Base-by-base conservation (phyloP, 495 filamentous ascomycete species). In the Penicillium ochrochloron region DNA sequence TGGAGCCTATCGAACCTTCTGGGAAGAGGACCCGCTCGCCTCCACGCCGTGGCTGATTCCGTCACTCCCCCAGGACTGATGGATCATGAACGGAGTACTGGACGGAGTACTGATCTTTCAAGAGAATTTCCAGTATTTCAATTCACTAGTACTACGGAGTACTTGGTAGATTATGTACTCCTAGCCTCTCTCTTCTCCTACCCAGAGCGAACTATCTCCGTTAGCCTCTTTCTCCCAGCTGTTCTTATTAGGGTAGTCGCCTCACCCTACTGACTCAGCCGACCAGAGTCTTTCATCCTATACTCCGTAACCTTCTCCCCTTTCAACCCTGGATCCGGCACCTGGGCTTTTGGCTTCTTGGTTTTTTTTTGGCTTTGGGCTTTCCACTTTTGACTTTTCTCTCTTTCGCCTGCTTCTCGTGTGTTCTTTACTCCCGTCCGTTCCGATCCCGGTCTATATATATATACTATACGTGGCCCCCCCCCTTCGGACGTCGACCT, bases 401-500 rank as follows among this genome's bases (percentile, higher is more conserved):
- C 21, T 51, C 48, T 29, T 51, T 51, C n/a, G 51, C 51, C 51
- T 54, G 51, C 27, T 42, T 60, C 42, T 60, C 29, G 57, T 41
- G 37, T 17, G 12, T 60, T 51, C 57, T 34, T 53, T 62, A 53
- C 62, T 73, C 70, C 71, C 73, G 64, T 66, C 64, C 53, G 51
- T 71, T 75, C 67, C 73, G 71, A 64, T 64, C 54, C 57, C 41
- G 53, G 21, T 7, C 17, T 35, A 12, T 71, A 70, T 68, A 70
- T 68, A 66, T 37, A 51, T 55, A 35, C 46, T 53, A 11, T 19
- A 34, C 33, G 53, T 34, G 17, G n/a, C 37, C 63, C 60, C 56
- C 21, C 21, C 25, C 56, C 39, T 58, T 31, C 23, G 56, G 15
- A 35, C 12, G 14, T 29, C 39, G 21, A 44, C 29, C 54, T 15